Evolutionary conservation across 1,284 basidiomycete genomes (phyloP), one percentile per base, ranked within the genome.

Genomic region (Cutaneotrichosporon cutaneum): DNA sequence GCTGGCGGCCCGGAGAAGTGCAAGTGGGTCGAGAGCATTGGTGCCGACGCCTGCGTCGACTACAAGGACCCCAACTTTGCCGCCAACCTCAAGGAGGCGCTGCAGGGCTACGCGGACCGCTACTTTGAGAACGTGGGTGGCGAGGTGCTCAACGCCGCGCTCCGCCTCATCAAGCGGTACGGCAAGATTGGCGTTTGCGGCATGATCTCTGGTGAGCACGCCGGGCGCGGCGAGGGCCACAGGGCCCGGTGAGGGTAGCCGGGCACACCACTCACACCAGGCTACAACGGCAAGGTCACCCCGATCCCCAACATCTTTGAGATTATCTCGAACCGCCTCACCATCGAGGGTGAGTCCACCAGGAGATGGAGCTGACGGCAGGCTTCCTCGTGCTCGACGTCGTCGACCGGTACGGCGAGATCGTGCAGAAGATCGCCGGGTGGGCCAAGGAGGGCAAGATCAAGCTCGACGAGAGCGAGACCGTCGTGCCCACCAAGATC

Each of bases 1-100:
- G 82, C 82, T 1, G 82, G 83, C 45, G 80, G 80, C 4, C 70
- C 75, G 21, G 80, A 80, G 51, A 84, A 84, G 76, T 82, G 81
- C 70, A 66, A 74, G 3, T 83, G 80, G 81, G 75, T 62, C 60
- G 75, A 81, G 60, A 74, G 74, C 39, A 73, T 82, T 58, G 81
- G 81, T 1, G 81, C 81, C 44, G 82, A 83, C 72, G 75, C 74
- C 35, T 81, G 80, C 32, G 71, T 83, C 72, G 82, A 83, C 68
- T 83, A 84, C 79, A 83, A 82, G 73, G 75, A 59, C 51, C 42
- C 54, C 35, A 58, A 59, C 55, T 65, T 59, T 21, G 64, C 63
- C 22, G 65, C 74, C 58, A 58, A 74, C 27, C 70, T 79, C 59
- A 60, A 63, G 66, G 68, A n/a, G 54, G 71, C 74, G 22, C 67